These are phyloP conservation scores for Skeletonema grethae DNA, from an alignment of 108 stramenopile genomes.

Conservation along the genomic window DNA sequence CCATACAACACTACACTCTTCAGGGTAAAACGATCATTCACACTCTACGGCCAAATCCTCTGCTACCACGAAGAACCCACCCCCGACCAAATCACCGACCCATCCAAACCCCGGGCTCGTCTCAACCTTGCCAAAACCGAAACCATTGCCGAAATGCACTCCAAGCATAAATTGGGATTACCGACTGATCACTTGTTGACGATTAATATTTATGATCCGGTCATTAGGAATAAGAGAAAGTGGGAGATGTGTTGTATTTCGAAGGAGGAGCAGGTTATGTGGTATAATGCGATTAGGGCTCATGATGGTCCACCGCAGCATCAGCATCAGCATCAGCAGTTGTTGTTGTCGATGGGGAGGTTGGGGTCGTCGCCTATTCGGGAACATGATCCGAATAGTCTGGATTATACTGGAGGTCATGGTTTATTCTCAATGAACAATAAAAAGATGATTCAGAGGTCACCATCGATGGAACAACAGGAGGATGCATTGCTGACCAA, in stretches of 20 bases:
- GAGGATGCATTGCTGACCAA: constrained; percentile 42
- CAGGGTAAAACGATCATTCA: constrained; percentile 54
- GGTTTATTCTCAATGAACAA: neutral
- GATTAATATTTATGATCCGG: constrained; percentile 47
- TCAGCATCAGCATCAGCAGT: too few relatives aligned
- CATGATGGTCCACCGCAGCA: constrained; percentile 45
- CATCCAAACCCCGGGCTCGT: constrained; percentile 39
- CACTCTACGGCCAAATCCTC: constrained; percentile 44
- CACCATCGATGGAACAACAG: neutral
- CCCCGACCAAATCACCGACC: constrained; percentile 34
- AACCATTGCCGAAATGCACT: constrained; percentile 56
- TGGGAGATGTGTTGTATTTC: constrained; percentile 59
- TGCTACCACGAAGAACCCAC: constrained; percentile 57
- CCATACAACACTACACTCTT: neutral
- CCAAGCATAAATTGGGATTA: constrained; percentile 40
- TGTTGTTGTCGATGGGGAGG: neutral
- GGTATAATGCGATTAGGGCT: constrained; percentile 49
- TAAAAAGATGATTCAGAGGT: neutral
- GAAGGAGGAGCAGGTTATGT: constrained; percentile 48
- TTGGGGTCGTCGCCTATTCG: neutral
- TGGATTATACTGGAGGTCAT: neutral
- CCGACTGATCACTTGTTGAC: constrained; percentile 49
- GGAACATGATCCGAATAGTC: neutral
- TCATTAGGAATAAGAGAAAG: constrained; percentile 41
- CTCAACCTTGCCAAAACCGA: constrained; percentile 49